Evolutionary conservation across 2,329 filamentous ascomycete species (phyloP).

Genomic region (Scedosporium dehoogii): DNA sequence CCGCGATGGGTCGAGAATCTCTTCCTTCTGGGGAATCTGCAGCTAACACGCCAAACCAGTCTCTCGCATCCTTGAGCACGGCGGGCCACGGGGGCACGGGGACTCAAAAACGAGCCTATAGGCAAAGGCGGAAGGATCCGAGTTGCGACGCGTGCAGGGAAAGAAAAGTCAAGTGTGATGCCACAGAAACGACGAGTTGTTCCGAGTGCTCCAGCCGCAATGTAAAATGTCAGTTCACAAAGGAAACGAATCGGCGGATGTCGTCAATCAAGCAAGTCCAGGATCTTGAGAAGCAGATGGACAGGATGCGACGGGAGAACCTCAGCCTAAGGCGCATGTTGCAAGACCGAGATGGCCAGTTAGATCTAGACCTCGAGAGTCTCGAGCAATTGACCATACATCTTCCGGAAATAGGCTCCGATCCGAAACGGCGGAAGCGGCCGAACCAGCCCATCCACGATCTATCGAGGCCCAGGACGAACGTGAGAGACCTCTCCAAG

Average conservation of each 20-base stretch:
- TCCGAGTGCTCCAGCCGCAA: constrained; percentile 95
- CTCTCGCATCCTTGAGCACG: constrained; percentile 23
- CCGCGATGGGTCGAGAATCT: constrained; percentile 48
- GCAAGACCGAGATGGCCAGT: constrained; percentile 36
- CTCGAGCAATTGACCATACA: constrained; percentile 40
- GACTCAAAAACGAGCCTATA: constrained; percentile 82
- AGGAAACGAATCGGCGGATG: constrained; percentile 97
- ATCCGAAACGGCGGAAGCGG: constrained; percentile 53
- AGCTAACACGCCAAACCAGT: constrained; percentile 41
- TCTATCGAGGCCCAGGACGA: constrained; percentile 60
- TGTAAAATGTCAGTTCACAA: constrained; percentile 97
- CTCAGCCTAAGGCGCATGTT: constrained; percentile 59
- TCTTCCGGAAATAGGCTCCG: constrained; percentile 55
- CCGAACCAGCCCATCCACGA: constrained; percentile 52
- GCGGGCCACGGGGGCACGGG: constrained; percentile 19
- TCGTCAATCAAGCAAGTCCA: constrained; percentile 99
- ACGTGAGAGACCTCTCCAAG: constrained; percentile 62
- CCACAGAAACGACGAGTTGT: constrained; percentile 90
- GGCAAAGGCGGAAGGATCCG: constrained; percentile 89
- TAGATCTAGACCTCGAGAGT: constrained; percentile 38
- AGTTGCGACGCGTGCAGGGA: constrained; percentile 97
- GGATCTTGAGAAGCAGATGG: constrained; percentile 87
- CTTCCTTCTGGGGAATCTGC: constrained; percentile 49
- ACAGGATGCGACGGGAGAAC: constrained; percentile 71
- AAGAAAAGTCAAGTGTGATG: constrained; percentile 79